Conservation (phyloP, 176 grass and related monocot genomes). For the Rhipidocladum racemiflorum region DNA sequence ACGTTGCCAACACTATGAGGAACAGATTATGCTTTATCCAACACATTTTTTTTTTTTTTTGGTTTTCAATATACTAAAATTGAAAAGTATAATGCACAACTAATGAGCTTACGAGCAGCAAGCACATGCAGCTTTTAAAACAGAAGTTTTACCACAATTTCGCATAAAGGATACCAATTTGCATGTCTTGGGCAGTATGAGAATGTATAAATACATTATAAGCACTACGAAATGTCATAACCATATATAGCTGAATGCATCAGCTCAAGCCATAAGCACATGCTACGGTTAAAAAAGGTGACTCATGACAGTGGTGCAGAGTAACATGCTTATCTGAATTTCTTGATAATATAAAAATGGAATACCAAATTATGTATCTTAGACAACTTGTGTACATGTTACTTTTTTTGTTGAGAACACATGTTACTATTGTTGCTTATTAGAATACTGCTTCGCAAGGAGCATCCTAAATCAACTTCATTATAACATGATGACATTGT, state of each 20-base stretch:
- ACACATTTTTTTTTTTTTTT: background rate
- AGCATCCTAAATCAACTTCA: slow-evolving; percentile 2
- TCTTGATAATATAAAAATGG: slow-evolving; percentile 1
- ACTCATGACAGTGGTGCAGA: background rate
- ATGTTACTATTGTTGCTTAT: slow-evolving; percentile 18
- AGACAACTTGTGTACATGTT: background rate
- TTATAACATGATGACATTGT: slow-evolving; percentile 19
- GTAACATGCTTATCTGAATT: slow-evolving; percentile 1
- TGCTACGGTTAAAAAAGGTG: background rate
- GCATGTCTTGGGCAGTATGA: background rate
- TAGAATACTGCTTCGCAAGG: background rate
- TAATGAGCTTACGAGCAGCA: slow-evolving; percentile 16
- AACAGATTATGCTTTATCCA: slow-evolving; percentile 27
- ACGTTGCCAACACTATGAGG: slow-evolving; percentile 12
- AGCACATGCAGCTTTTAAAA: background rate
- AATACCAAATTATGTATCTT: slow-evolving; percentile 1
- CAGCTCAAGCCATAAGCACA: slow-evolving; percentile 4
- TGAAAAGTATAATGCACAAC: slow-evolving; percentile 8
- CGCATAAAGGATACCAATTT: background rate
- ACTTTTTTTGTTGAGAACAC: background rate
- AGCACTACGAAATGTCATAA: background rate
- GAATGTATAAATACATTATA: background rate
- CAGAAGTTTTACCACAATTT: background rate
- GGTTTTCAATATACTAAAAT: slow-evolving; percentile 9
- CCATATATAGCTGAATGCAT: background rate